These are phyloP conservation scores for Fraxinus anomala DNA, from an alignment of 257 asterid genomes.

Conservation along the genomic window DNA sequence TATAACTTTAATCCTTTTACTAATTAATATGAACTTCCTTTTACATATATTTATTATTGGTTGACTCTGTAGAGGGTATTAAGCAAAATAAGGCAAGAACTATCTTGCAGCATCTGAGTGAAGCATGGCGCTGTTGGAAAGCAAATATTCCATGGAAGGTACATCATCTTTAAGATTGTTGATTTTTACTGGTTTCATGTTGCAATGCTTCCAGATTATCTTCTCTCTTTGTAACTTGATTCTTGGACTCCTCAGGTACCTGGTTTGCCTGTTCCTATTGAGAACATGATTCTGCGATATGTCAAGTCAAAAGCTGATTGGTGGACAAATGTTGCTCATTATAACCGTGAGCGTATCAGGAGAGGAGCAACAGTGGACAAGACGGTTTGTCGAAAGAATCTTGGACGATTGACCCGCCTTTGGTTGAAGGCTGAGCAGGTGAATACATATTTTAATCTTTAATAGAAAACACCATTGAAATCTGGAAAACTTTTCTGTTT, in stretches of 20 bases:
- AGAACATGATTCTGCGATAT: slow-evolving; percentile 98
- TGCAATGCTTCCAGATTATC: neutral
- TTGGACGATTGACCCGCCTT: slow-evolving; percentile 97
- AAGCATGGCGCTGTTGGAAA: slow-evolving; percentile 99
- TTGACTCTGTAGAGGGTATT: slow-evolving; percentile 72
- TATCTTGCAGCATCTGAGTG: slow-evolving; percentile 95
- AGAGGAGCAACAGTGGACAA: slow-evolving; percentile 99
- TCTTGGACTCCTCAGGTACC: slow-evolving; percentile 59
- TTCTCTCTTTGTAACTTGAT: neutral
- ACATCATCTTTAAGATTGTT: slow-evolving; percentile 13
- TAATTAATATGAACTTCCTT: neutral
- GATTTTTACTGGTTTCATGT: neutral
- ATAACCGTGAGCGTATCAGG: slow-evolving; percentile 95
- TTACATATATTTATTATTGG: neutral
- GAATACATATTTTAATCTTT: slow-evolving; percentile 10
- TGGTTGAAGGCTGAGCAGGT: slow-evolving; percentile 99
- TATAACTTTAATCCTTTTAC: neutral
- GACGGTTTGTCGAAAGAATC: slow-evolving; percentile 99
- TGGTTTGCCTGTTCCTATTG: slow-evolving; percentile 97
- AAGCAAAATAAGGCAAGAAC: slow-evolving; percentile 98
- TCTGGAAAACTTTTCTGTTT: neutral
- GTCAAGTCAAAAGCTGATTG: slow-evolving; percentile 99
- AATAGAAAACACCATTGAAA: neutral
- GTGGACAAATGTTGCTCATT: slow-evolving; percentile 99
- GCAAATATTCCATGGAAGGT: slow-evolving; percentile 99